These are phyloP conservation scores for Tolypocladium guangdongense DNA, from an alignment of 2,329 filamentous ascomycete species.

Conservation along the genomic window DNA sequence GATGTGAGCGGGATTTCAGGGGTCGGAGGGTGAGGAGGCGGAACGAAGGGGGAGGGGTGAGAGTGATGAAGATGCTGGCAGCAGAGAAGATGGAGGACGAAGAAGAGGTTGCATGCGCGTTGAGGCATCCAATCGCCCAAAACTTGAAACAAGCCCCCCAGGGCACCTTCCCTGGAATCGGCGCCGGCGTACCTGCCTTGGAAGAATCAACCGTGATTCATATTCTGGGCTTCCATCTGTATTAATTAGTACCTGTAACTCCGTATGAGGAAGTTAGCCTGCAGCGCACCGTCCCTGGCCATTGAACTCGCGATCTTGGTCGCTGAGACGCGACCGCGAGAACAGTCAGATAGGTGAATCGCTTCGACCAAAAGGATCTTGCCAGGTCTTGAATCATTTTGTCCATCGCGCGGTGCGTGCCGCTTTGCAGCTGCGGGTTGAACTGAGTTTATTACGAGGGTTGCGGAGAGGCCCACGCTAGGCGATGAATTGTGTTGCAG, in stretches of 20 bases:
- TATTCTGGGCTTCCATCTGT: background rate
- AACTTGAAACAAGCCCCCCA: background rate
- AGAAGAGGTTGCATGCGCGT: too few species aligned
- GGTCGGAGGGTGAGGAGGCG: background rate
- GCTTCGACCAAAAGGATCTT: too few species aligned
- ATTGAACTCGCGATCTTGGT: background rate
- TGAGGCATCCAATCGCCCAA: background rate
- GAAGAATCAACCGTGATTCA: background rate
- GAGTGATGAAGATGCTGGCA: background rate
- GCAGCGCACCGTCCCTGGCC: background rate
- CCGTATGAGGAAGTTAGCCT: background rate
- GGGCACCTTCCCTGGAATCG: background rate
- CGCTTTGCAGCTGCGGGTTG: too few species aligned
- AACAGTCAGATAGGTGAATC: background rate
- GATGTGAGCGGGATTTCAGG: background rate
- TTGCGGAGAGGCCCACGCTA: too few species aligned
- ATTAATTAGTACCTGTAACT: background rate
- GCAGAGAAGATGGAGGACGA: background rate
- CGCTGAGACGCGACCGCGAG: background rate
- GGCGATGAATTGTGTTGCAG: too few species aligned
- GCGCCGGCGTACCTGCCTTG: background rate
- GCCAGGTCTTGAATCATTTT: too few species aligned
- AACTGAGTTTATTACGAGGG: too few species aligned
- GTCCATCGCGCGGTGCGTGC: too few species aligned
- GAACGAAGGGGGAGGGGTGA: background rate